Evolutionary conservation across 441 rosid genomes (phyloP), one percentile per base, ranked within the genome.

Genomic region (Daphne laureola): DNA sequence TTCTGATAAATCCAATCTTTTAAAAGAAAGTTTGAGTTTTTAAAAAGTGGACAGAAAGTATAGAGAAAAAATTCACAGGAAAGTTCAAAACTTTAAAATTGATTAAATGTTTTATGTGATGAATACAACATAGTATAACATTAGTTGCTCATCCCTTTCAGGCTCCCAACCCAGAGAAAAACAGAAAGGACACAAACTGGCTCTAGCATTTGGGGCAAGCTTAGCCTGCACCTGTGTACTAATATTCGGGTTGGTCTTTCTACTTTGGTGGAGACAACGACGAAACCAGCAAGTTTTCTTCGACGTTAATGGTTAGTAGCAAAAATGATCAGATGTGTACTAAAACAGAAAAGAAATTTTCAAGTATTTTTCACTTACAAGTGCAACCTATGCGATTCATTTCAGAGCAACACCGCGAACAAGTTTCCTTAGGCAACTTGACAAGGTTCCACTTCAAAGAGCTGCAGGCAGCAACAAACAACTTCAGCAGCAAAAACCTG

Each of bases 401-500:
- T 55, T 51, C 80, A 83, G 95, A 86, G 25, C 74, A 69, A 61
- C 73, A 58, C 46, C 79, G 64, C 14, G 98, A 85, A 71, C 87
- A 86, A 62, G 53, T 83, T 53, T 76, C 84, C 55, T 70, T 82
- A 1, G 96, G 98, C 67, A 88, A 88, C 77, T 70, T 86, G 76
- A 84, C 64, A 62, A 87, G 83, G 67, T 92, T 83, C 67, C 83
- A 74, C 35, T 86, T 92, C 70, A 82, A 83, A 72, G 95, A 86
- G 65, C 94, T 92, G 67, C 87, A 84, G 71, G 52, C 50, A 11
- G 98, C 93, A 5, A 92, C 96, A 1, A 58, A 78, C 69, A 82
- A 86, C 70, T 92, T 92, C 80, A 82, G 90, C 73, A 70, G 76
- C 76, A 86, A 86, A 80, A 86, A 82, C 73, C 62, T 92, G 14